Evolutionary conservation across 2,329 filamentous ascomycete genomes (phyloP).

Genomic region (Stromatinia cepivora): DNA sequence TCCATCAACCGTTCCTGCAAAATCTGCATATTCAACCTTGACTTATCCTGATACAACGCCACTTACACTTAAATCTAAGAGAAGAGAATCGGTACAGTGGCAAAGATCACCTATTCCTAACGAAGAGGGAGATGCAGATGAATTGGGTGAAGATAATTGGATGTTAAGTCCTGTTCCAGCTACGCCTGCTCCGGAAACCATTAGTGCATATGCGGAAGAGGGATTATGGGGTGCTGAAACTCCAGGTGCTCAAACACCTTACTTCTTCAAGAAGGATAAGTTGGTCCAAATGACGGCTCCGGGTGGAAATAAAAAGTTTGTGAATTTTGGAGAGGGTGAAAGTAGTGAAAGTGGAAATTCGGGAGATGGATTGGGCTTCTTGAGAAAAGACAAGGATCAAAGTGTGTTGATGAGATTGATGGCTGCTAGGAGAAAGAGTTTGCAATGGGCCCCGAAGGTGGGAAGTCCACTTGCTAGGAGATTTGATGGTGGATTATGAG

Average conservation of each 20-base stretch:
- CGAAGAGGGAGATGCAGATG: slow-evolving; percentile 21
- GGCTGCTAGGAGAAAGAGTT: slow-evolving; percentile 72
- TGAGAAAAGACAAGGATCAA: slow-evolving; percentile 54
- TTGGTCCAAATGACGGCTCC: slow-evolving; percentile 38
- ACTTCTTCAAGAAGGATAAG: slow-evolving; percentile 38
- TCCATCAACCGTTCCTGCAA: slow-evolving; percentile 39
- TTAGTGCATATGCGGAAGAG: slow-evolving; percentile 38
- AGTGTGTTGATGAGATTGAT: slow-evolving; percentile 53
- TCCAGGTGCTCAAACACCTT: slow-evolving; percentile 38
- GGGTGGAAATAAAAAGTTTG: slow-evolving; percentile 30
- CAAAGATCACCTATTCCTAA: slow-evolving; percentile 36
- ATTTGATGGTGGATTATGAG: slow-evolving; percentile 12
- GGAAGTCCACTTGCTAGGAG: slow-evolving; percentile 66
- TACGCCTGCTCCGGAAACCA: slow-evolving; percentile 38
- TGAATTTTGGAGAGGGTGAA: slow-evolving; percentile 29
- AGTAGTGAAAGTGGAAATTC: background rate
- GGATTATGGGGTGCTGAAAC: slow-evolving; percentile 38
- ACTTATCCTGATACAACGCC: slow-evolving; percentile 38
- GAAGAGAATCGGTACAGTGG: slow-evolving; percentile 41
- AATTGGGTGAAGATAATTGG: slow-evolving; percentile 33
- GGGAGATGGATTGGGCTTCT: slow-evolving; percentile 38
- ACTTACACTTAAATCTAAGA: slow-evolving; percentile 35
- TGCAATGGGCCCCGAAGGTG: slow-evolving; percentile 75
- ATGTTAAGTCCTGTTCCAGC: slow-evolving; percentile 39
- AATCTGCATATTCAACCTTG: slow-evolving; percentile 39